phyloP scores from a whole-genome alignment of 495 filamentous ascomycete genomes.

The Penicillium longicatenatum region DNA sequence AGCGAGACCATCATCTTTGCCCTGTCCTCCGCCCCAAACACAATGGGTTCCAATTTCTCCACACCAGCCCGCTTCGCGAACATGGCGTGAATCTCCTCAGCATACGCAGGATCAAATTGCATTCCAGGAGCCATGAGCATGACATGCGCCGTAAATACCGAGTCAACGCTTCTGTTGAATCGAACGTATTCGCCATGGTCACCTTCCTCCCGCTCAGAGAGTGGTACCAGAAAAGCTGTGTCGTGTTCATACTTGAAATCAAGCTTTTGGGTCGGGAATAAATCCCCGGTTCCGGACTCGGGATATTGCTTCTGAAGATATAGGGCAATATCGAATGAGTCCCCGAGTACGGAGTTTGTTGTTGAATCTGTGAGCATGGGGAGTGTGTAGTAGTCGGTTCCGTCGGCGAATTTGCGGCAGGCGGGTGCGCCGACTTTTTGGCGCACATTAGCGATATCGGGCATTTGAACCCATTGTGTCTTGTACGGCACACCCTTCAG shows the following conservation, averaged over 20 bases:
- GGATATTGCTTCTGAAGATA: conserved; percentile 56
- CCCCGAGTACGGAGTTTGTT: conserved; percentile 49
- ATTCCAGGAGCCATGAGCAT: conserved; percentile 35
- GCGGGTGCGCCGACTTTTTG: conserved; percentile 43
- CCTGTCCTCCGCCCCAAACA: conserved; percentile 42
- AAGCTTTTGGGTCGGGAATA: conserved; percentile 42
- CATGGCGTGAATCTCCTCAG: conserved; percentile 42
- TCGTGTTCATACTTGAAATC: conserved; percentile 24
- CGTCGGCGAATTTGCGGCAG: conserved; percentile 57
- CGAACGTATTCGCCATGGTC: conserved; percentile 27
- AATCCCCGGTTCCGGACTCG: conserved; percentile 42
- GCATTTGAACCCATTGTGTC: conserved; percentile 55
- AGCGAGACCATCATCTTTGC: conserved; percentile 39
- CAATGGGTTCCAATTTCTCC: conserved; percentile 49
- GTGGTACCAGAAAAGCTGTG: conserved; percentile 22
- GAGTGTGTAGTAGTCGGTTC: conserved; percentile 59
- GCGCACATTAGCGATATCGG: conserved; percentile 51
- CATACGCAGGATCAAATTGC: conserved; percentile 48
- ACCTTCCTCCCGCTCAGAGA: conserved; percentile 25
- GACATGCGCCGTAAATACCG: conserved; percentile 45
- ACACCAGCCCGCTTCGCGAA: conserved; percentile 48
- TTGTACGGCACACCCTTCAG: conserved; percentile 55
- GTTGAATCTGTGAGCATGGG: conserved; percentile 54
- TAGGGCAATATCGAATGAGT: conserved; percentile 64
- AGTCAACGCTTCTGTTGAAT: conserved; percentile 55